phyloP scores from a whole-genome alignment of 305 asterid species.

The Solanum hybrid region DNA sequence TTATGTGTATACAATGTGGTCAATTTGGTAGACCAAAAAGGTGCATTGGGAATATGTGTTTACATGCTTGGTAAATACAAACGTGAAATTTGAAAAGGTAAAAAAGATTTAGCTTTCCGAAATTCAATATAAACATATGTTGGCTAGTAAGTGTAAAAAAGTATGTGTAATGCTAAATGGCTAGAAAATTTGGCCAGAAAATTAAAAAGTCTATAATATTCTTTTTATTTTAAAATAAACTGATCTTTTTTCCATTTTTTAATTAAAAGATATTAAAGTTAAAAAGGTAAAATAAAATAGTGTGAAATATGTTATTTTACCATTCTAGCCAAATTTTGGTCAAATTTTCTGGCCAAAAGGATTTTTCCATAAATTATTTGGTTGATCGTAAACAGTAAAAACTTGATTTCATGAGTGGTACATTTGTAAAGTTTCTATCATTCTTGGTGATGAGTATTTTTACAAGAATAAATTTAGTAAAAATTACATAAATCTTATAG shows the following conservation, averaged over 20 bases:
- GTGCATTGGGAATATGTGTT: background rate
- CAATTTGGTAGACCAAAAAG: background rate
- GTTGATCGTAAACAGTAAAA: background rate
- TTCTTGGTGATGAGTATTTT: background rate
- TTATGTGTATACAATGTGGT: background rate
- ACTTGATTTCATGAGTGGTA: background rate
- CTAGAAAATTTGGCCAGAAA: too few species aligned
- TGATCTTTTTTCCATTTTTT: too few species aligned
- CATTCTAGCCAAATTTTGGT: too few species aligned
- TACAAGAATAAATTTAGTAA: background rate
- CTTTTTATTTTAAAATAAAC: too few species aligned
- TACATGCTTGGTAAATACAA: background rate
- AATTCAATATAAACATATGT: background rate
- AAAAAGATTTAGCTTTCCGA: background rate
- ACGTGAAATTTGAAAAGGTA: background rate
- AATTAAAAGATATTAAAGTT: too few species aligned
- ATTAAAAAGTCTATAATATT: too few species aligned
- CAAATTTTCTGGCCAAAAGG: too few species aligned
- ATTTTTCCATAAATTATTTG: background rate
- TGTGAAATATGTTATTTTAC: too few species aligned
- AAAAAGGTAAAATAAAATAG: too few species aligned
- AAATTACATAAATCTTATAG: too few species aligned
- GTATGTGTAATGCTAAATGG: too few species aligned
- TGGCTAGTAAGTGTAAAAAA: background rate
- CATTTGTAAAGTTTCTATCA: background rate